These are phyloP conservation scores for Barnettozyma botsteinii DNA, from an alignment of 805 yeast genomes.

Conservation along the genomic window DNA sequence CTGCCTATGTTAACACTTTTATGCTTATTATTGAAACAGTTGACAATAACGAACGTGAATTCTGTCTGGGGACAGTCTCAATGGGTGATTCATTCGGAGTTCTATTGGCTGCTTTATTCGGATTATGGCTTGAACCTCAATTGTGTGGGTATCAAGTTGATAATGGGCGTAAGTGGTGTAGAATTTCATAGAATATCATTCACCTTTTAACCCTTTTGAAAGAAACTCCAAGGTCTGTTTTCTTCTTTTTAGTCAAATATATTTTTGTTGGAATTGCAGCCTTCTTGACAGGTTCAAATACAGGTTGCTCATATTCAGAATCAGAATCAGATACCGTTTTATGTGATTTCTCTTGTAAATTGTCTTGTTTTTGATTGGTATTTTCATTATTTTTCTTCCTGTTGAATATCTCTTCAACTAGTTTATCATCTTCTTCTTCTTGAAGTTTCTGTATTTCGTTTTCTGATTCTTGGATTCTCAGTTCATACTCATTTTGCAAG, in stretches of 20 bases:
- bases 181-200: constrained; percentile 22
- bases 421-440: constrained; percentile 19
- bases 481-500: constrained; percentile 1
- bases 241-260: constrained; percentile 12
- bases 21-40: constrained; percentile 62
- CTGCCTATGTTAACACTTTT: constrained; percentile 85
- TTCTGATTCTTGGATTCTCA: background rate
- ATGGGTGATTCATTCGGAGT: constrained; percentile 83
- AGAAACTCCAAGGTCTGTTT: constrained; percentile 16
- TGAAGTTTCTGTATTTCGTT: constrained; percentile 7
- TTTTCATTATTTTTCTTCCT: too few species aligned
- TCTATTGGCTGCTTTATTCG: constrained; percentile 71
- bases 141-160: constrained; percentile 67
- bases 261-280: constrained; percentile 10
- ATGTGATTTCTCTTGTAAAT: background rate
- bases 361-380: too few species aligned
- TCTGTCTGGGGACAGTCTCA: constrained; percentile 78
- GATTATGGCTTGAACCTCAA: constrained; percentile 65
- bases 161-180: constrained; percentile 80
- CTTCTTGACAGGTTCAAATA: constrained; percentile 1
- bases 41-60: constrained; percentile 52
- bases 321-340: constrained; percentile 13
- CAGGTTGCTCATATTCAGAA: constrained; percentile 18
- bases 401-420: constrained; percentile 18
- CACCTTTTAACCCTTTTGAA: constrained; percentile 10